These are phyloP conservation scores for Furcasterigmium sp. DNA, from an alignment of 2,329 filamentous ascomycete species.

Conservation along the genomic window DNA sequence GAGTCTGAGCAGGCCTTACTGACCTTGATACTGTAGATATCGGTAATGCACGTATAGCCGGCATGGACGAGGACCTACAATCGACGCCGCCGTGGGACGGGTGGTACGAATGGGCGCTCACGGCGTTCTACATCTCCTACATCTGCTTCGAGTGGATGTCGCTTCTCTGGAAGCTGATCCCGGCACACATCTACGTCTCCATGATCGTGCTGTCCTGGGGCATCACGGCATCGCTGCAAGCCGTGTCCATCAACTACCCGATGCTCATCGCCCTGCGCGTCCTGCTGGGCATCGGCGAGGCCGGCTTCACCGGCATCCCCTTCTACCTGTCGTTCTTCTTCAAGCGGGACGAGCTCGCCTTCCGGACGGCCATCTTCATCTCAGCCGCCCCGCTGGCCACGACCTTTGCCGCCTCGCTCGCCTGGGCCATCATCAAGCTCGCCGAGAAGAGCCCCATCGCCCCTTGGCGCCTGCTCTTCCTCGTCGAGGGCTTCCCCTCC, in stretches of 20 bases:
- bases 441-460: slow-evolving; percentile 64
- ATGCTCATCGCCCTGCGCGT: slow-evolving; percentile 49
- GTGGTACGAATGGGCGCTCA: slow-evolving; percentile 57
- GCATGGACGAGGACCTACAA: slow-evolving; percentile 57
- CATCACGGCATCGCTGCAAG: slow-evolving; percentile 69
- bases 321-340: slow-evolving; percentile 63
- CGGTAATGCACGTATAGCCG: slow-evolving; percentile 58
- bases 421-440: slow-evolving; percentile 70
- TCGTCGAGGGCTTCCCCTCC: slow-evolving; percentile 81
- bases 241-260: slow-evolving; percentile 57
- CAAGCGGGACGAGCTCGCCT: slow-evolving; percentile 67
- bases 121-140: slow-evolving; percentile 58
- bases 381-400: slow-evolving; percentile 77
- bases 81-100: slow-evolving; percentile 35
- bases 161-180: slow-evolving; percentile 54
- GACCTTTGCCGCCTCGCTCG: slow-evolving; percentile 73
- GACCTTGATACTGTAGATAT: slow-evolving; percentile 54
- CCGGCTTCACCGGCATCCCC: slow-evolving; percentile 59
- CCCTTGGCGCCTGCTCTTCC: slow-evolving; percentile 79
- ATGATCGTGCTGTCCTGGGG: slow-evolving; percentile 74
- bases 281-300: slow-evolving; percentile 58
- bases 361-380: slow-evolving; percentile 81
- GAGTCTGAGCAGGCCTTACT: too few species aligned
- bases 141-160: slow-evolving; percentile 62
- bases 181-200: slow-evolving; percentile 55